Conservation (phyloP, 768 basidiomycete genomes). For the Lactarius trivialis region DNA sequence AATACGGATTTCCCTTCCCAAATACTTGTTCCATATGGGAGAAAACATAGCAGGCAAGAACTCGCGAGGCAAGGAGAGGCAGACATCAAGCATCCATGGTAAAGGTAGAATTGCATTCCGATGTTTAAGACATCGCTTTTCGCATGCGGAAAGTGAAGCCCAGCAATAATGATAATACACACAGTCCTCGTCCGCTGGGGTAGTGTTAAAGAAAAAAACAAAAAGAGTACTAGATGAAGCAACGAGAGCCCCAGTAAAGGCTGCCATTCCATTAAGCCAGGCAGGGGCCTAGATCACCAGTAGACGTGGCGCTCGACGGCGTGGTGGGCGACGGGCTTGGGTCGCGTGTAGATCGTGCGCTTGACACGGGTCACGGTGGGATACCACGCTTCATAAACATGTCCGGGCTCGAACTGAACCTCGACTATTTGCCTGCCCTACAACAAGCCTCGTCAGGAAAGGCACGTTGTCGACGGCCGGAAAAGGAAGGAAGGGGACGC, state of each 20-base stretch:
- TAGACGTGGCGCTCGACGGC: conserved; percentile 72
- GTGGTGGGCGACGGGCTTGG: conserved; percentile 42
- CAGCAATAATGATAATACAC: conserved; percentile 22
- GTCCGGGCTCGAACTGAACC: conserved; percentile 66
- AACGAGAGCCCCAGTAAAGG: background rate
- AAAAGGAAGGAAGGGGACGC: conserved; percentile 28
- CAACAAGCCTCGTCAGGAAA: background rate
- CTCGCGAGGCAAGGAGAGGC: too few relatives aligned
- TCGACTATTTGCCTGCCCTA: conserved; percentile 81
- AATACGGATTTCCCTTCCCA: background rate
- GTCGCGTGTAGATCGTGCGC: conserved; percentile 53
- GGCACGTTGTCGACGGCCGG: background rate
- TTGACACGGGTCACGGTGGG: conserved; percentile 74
- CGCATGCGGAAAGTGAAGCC: conserved; percentile 8
- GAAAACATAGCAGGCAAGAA: background rate
- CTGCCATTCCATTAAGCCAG: background rate
- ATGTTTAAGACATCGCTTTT: conserved; percentile 11
- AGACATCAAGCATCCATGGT: background rate
- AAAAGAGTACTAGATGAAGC: conserved; percentile 12
- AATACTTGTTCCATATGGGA: too few relatives aligned
- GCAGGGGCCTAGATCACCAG: conserved; percentile 40
- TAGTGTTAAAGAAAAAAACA: conserved; percentile 2
- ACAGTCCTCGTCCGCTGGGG: conserved; percentile 18
- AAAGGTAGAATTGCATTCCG: background rate
- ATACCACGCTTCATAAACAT: conserved; percentile 69